Percentiles rank a stretch among this genome's conserved stretches.
Evolutionary conservation across 2,329 filamentous ascomycete species (phyloP).

Genomic region (Diaporthe humulicola): DNA sequence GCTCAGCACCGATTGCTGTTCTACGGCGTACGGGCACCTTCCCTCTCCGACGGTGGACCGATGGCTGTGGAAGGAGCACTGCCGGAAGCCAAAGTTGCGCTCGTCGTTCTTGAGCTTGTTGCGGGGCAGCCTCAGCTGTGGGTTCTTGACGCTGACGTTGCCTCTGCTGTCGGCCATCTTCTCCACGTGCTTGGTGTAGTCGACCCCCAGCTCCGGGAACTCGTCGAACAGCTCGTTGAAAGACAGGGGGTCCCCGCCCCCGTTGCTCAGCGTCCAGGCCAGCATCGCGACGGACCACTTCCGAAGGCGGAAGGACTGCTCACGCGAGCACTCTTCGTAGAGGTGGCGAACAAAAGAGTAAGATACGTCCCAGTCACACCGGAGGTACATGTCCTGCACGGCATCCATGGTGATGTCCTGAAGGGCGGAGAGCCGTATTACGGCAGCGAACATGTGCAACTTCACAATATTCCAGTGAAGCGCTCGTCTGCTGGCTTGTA

Average conservation of each 20-base stretch:
- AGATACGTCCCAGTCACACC: conserved; percentile 70
- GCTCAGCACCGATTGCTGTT: conserved; percentile 3
- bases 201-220: conserved; percentile 62
- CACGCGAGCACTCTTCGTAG: conserved; percentile 65
- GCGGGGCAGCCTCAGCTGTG: conserved; percentile 69
- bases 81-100: conserved; percentile 71
- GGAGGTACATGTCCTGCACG: conserved; percentile 70
- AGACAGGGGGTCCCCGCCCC: conserved; percentile 46
- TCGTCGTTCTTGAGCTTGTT: conserved; percentile 69
- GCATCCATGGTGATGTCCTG: conserved; percentile 71
- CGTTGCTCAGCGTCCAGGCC: conserved; percentile 63
- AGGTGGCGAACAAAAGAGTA: conserved; percentile 64
- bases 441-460: conserved; percentile 69
- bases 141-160: conserved; percentile 70
- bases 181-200: conserved; percentile 65
- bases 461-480: conserved; percentile 70
- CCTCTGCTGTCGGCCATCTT: conserved; percentile 66
- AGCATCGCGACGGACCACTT: conserved; percentile 73
- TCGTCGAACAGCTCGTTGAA: conserved; percentile 41
- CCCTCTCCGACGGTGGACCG: conserved; percentile 66
- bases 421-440: conserved; percentile 61
- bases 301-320: conserved; percentile 64
- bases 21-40: conserved; percentile 57
- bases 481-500: conserved; percentile 49
- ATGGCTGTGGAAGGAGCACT: conserved; percentile 73